Evolutionary conservation across 1,139 yeast genomes (phyloP).

Genomic region (Pichia sp.): DNA sequence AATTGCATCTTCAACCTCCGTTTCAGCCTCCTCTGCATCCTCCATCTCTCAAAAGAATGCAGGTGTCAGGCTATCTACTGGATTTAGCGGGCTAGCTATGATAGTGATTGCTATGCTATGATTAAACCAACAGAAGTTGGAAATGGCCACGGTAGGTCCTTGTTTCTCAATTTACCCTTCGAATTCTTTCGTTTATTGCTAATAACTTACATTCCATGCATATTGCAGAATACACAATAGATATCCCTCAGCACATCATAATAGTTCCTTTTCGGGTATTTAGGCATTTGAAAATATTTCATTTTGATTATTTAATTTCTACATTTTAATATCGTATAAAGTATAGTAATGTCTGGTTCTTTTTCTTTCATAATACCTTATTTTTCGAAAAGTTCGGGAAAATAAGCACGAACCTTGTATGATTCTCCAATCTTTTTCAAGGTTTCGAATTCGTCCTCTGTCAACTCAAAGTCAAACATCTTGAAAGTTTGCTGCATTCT

Average conservation of each 20-base stretch:
- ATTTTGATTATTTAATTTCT: neutral
- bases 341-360: neutral
- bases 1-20: neutral
- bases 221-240: neutral
- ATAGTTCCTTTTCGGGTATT: neutral
- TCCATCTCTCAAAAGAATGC: slow-evolving; percentile 11
- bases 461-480: slow-evolving; percentile 49
- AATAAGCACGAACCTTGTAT: slow-evolving; percentile 13
- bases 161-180: neutral
- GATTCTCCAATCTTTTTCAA: slow-evolving; percentile 39
- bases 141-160: neutral
- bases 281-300: neutral
- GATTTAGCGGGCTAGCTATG: neutral
- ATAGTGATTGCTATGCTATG: slow-evolving; percentile 15
- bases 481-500: slow-evolving; percentile 57
- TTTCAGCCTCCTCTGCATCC: neutral
- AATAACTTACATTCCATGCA: neutral
- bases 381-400: slow-evolving; percentile 13
- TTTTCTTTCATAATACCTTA: neutral
- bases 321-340: neutral
- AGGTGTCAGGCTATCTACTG: slow-evolving; percentile 5
- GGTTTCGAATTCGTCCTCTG: slow-evolving; percentile 43
- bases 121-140: neutral
- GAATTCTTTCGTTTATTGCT: neutral
- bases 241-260: neutral